Evolutionary conservation across 345 rosid species (phyloP).

Genomic region (Pseudoturritis turrita): DNA sequence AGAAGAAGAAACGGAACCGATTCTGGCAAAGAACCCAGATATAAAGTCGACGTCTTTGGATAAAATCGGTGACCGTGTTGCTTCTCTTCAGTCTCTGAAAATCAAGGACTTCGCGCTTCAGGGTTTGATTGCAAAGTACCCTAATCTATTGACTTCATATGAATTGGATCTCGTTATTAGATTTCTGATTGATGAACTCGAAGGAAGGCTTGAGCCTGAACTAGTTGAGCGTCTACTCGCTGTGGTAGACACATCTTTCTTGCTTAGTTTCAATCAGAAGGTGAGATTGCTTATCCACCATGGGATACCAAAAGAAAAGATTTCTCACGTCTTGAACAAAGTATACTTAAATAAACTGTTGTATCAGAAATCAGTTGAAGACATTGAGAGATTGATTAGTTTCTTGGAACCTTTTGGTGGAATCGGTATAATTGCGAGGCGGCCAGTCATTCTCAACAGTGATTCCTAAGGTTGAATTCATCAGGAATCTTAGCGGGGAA

Average conservation of each 20-base stretch:
- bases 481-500: constrained; percentile 59
- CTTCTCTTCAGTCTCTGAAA: constrained; percentile 48
- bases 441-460: constrained; percentile 54
- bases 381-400: constrained; percentile 47
- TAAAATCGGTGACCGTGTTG: constrained; percentile 34
- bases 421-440: constrained; percentile 45
- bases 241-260: constrained; percentile 37
- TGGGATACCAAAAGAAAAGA: constrained; percentile 50
- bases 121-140: constrained; percentile 45
- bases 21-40: constrained; percentile 41
- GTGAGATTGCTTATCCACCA: constrained; percentile 44
- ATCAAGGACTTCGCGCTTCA: constrained; percentile 42
- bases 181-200: constrained; percentile 43
- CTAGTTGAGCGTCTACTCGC: constrained; percentile 50
- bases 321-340: constrained; percentile 58
- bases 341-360: constrained; percentile 51
- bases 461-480: constrained; percentile 58
- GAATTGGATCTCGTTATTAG: constrained; percentile 42
- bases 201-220: constrained; percentile 44
- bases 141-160: constrained; percentile 45
- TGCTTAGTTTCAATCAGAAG: constrained; percentile 54
- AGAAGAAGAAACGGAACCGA: constrained; percentile 37
- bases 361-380: constrained; percentile 52
- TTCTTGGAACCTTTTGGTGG: constrained; percentile 65
- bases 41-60: constrained; percentile 35